A percentile compares a stretch with the other conserved stretches of the same genome.
Evolutionary conservation across 2,329 filamentous ascomycete species (phyloP).

Genomic region (Aspergillus sp.): DNA sequence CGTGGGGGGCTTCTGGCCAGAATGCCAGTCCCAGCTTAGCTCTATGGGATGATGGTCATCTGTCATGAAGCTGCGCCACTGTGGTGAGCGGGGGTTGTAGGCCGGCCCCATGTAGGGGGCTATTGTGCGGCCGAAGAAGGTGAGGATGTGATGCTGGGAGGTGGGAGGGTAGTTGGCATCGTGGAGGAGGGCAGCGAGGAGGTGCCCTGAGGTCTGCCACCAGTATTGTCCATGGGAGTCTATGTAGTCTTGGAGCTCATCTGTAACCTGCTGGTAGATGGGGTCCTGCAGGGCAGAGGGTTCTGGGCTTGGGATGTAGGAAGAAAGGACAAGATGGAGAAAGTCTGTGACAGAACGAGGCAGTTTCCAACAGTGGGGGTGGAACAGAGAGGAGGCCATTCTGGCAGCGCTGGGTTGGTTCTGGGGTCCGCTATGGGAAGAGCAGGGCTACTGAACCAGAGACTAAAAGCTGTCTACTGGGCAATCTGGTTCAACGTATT

Average conservation of each 20-base stretch:
- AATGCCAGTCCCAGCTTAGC: slow-evolving; percentile 29
- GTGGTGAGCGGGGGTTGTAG: background rate
- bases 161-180: slow-evolving; percentile 20
- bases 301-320: background rate
- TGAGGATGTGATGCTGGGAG: slow-evolving; percentile 23
- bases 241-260: background rate
- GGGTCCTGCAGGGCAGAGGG: background rate
- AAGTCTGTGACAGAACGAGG: background rate
- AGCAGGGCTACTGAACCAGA: too few relatives aligned
- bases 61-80: slow-evolving; percentile 10
- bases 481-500: background rate
- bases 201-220: slow-evolving; percentile 23
- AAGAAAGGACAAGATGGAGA: background rate
- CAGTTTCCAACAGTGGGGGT: background rate
- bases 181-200: slow-evolving; percentile 20
- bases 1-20: slow-evolving; percentile 14
- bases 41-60: slow-evolving; percentile 23
- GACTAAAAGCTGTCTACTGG: too few relatives aligned
- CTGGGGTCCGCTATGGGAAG: background rate
- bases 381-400: background rate
- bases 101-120: slow-evolving; percentile 2
- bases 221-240: slow-evolving; percentile 10
- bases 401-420: background rate
- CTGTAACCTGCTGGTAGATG: background rate
- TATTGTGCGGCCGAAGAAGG: slow-evolving; percentile 25